Percentiles rank a stretch among this genome's conserved stretches.
phyloP scores from a whole-genome alignment of 2,329 filamentous ascomycete species.

The Dactylonectria estremocensis region DNA sequence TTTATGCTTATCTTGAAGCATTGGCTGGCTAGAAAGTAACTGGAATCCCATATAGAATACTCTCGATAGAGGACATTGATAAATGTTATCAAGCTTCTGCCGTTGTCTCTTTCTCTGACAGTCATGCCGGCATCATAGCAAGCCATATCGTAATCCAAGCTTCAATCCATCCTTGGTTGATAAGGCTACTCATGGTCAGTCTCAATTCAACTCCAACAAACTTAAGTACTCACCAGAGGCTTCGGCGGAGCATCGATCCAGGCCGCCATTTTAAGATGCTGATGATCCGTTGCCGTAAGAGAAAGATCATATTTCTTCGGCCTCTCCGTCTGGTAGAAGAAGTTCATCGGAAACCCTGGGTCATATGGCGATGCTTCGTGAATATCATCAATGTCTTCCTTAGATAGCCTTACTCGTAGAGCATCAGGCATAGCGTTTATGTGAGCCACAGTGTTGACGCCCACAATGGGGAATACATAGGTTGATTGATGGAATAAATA shows the following conservation, averaged over 20 bases:
- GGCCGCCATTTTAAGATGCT: slow-evolving; percentile 27
- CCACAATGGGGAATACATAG: slow-evolving; percentile 36
- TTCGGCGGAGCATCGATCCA: slow-evolving; percentile 36
- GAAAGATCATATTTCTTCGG: slow-evolving; percentile 23
- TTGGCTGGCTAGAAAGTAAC: too few species aligned
- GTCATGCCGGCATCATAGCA: too few species aligned
- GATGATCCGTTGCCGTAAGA: slow-evolving; percentile 20
- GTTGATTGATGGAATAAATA: slow-evolving; percentile 33
- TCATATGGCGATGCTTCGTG: slow-evolving; percentile 28
- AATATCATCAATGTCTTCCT: slow-evolving; percentile 23
- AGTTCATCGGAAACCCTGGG: slow-evolving; percentile 27
- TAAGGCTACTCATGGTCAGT: too few species aligned
- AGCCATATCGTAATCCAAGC: too few species aligned
- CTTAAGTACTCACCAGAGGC: background rate
- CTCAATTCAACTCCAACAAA: too few species aligned
- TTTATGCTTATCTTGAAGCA: too few species aligned
- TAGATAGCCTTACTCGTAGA: slow-evolving; percentile 15
- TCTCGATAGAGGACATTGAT: too few species aligned
- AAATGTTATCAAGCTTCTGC: too few species aligned
- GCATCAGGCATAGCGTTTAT: slow-evolving; percentile 28
- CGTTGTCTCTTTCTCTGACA: too few species aligned
- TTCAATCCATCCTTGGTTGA: too few species aligned
- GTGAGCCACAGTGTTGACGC: slow-evolving; percentile 31
- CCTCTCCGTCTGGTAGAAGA: slow-evolving; percentile 11
- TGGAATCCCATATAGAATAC: too few species aligned